Evolutionary conservation across 2,329 filamentous ascomycete species (phyloP).

Genomic region (Alternaria longipes): DNA sequence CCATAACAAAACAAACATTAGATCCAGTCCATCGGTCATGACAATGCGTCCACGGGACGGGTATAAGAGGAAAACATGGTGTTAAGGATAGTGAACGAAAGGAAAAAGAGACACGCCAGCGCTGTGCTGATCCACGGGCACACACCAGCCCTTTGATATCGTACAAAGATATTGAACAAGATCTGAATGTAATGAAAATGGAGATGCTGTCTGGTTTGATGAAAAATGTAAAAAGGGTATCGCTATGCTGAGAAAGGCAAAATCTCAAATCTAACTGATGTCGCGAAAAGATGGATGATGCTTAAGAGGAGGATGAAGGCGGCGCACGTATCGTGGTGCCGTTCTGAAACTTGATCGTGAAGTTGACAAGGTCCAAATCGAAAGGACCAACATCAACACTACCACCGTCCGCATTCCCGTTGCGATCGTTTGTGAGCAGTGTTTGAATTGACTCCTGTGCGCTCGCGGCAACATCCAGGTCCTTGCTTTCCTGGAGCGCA

Average conservation of each 20-base stretch:
- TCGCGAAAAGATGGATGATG: not conserved
- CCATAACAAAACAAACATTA: slow-evolving; percentile 34
- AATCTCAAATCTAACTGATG: not conserved
- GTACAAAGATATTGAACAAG: slow-evolving; percentile 18
- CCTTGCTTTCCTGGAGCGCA: slow-evolving; percentile 54
- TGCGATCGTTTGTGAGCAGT: slow-evolving; percentile 45
- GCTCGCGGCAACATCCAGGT: slow-evolving; percentile 52
- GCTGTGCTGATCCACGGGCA: slow-evolving; percentile 8
- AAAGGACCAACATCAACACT: slow-evolving; percentile 43
- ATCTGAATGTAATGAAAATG: not conserved
- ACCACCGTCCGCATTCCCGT: slow-evolving; percentile 33
- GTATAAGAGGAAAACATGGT: slow-evolving; percentile 19
- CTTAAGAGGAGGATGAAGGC: slow-evolving; percentile 10
- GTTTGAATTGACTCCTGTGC: slow-evolving; percentile 56
- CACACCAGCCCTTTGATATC: slow-evolving; percentile 13
- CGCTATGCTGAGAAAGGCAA: slow-evolving; percentile 19
- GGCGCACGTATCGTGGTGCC: slow-evolving; percentile 42
- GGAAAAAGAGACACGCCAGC: not conserved
- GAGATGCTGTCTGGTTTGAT: not conserved
- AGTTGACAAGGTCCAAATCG: slow-evolving; percentile 42
- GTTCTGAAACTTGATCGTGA: slow-evolving; percentile 45
- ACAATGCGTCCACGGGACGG: slow-evolving; percentile 36
- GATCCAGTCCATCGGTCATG: slow-evolving; percentile 37
- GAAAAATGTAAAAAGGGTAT: slow-evolving; percentile 28
- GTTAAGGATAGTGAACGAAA: slow-evolving; percentile 15